Evolutionary conservation across 1,139 yeast genomes (phyloP).

Genomic region (Arxiozyma bovina): DNA sequence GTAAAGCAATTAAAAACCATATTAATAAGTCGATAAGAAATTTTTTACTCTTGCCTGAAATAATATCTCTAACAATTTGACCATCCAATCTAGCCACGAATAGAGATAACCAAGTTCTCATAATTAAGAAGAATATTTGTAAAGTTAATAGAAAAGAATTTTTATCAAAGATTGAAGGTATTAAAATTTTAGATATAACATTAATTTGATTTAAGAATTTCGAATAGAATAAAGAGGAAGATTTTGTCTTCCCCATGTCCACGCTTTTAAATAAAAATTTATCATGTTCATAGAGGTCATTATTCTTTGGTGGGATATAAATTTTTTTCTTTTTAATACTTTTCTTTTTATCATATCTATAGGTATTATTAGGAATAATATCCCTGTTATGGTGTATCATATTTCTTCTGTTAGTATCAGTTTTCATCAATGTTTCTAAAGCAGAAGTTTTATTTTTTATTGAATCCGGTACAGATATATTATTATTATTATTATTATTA

Average conservation of each 20-base stretch:
- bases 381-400: not conserved
- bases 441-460: not conserved
- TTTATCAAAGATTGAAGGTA: slow-evolving; percentile 63
- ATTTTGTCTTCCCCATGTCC: slow-evolving; percentile 26
- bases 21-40: slow-evolving; percentile 70
- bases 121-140: slow-evolving; percentile 66
- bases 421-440: not conserved
- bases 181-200: slow-evolving; percentile 73
- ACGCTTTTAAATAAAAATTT: slow-evolving; percentile 34
- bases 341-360: slow-evolving; percentile 18
- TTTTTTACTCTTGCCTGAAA: slow-evolving; percentile 70
- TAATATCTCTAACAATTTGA: slow-evolving; percentile 80
- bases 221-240: slow-evolving; percentile 45
- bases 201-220: slow-evolving; percentile 63
- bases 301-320: slow-evolving; percentile 33
- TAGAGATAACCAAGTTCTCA: slow-evolving; percentile 82
- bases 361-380: not conserved
- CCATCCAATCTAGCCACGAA: slow-evolving; percentile 87
- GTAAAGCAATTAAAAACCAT: slow-evolving; percentile 87
- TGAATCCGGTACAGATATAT: no score
- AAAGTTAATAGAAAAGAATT: slow-evolving; percentile 58
- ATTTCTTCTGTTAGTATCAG: not conserved
- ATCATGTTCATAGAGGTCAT: slow-evolving; percentile 35
- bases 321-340: slow-evolving; percentile 29
- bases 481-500: not conserved